These are phyloP conservation scores for Neophaeococcomyces aloes DNA, from an alignment of 2,329 filamentous ascomycete genomes.

Conservation along the genomic window DNA sequence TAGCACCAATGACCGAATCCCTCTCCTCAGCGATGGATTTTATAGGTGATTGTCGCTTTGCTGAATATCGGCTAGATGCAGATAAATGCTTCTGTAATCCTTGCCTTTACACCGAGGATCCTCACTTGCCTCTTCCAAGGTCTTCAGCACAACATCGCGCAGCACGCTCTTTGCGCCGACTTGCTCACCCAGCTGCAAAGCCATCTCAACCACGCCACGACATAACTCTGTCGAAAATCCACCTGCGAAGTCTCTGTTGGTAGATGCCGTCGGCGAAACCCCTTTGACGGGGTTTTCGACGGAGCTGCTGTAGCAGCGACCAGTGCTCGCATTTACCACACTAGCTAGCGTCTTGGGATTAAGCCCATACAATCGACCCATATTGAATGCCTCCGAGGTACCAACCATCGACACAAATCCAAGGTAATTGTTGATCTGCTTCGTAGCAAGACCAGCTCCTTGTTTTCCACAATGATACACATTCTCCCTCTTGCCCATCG, in stretches of 20 bases:
- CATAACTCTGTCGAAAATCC: conserved; percentile 49
- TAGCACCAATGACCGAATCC: too few species aligned
- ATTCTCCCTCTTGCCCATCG: conserved; percentile 42
- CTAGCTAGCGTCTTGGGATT: conserved; percentile 23
- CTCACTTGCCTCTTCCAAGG: conserved; percentile 43
- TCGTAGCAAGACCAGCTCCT: conserved; percentile 24
- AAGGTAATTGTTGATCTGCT: conserved; percentile 26
- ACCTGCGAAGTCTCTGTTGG: conserved; percentile 29
- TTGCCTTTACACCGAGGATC: conserved; percentile 43
- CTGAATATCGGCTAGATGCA: conserved; percentile 5
- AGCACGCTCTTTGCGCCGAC: conserved; percentile 43
- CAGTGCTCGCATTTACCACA: conserved; percentile 22
- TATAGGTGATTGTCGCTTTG: conserved; percentile 5
- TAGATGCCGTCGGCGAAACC: conserved; percentile 33
- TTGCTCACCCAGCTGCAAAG: conserved; percentile 44
- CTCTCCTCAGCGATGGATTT: neutral
- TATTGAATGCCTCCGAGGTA: conserved; percentile 24
- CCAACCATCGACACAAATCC: conserved; percentile 22
- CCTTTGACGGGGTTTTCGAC: conserved; percentile 26
- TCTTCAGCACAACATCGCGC: conserved; percentile 40
- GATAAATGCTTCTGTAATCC: conserved; percentile 48
- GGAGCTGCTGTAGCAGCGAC: conserved; percentile 23
- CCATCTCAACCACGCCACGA: conserved; percentile 49
- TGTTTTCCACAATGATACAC: conserved; percentile 25
- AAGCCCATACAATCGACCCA: conserved; percentile 23